phyloP scores from a whole-genome alignment of 495 filamentous ascomycete species.

The Aspergillus olivimuriae region DNA sequence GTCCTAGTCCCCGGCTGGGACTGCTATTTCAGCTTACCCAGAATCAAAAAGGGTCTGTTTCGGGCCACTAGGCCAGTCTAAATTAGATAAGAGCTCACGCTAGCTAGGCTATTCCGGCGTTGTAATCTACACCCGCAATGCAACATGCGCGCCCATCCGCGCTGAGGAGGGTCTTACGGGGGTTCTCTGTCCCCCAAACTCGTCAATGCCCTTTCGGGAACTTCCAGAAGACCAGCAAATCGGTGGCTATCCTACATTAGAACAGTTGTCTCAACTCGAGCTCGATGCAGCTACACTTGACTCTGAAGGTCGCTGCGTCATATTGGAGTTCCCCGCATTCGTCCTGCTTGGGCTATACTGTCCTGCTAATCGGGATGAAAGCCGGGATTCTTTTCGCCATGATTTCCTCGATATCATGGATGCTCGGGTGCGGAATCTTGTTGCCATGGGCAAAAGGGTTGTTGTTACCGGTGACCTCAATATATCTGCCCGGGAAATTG shows the following conservation, averaged over 20 bases:
- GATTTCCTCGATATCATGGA: slow-evolving; percentile 77
- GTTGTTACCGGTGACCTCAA: slow-evolving; percentile 88
- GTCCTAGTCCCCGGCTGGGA: slow-evolving; percentile 94
- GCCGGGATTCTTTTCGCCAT: slow-evolving; percentile 75
- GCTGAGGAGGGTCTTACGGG: slow-evolving; percentile 94
- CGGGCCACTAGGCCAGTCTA: too few species aligned
- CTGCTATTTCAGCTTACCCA: slow-evolving; percentile 89
- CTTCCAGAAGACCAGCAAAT: slow-evolving; percentile 75
- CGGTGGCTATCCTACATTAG: slow-evolving; percentile 76
- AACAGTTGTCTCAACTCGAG: slow-evolving; percentile 54
- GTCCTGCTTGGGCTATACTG: slow-evolving; percentile 87
- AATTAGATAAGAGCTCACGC: not conserved
- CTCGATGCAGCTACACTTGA: slow-evolving; percentile 71
- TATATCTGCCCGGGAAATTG: slow-evolving; percentile 67
- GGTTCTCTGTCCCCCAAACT: slow-evolving; percentile 69
- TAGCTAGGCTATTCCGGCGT: slow-evolving; percentile 87
- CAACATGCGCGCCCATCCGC: slow-evolving; percentile 77
- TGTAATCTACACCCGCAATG: slow-evolving; percentile 89
- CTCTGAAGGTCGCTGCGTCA: slow-evolving; percentile 83
- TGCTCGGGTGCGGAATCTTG: slow-evolving; percentile 73
- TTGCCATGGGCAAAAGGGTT: slow-evolving; percentile 73
- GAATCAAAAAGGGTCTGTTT: slow-evolving; percentile 76
- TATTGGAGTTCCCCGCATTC: slow-evolving; percentile 95
- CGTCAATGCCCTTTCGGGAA: slow-evolving; percentile 65
- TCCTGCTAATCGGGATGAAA: slow-evolving; percentile 80